phyloP scores from a whole-genome alignment of 805 yeast genomes.

The Cyberlindnera americana region DNA sequence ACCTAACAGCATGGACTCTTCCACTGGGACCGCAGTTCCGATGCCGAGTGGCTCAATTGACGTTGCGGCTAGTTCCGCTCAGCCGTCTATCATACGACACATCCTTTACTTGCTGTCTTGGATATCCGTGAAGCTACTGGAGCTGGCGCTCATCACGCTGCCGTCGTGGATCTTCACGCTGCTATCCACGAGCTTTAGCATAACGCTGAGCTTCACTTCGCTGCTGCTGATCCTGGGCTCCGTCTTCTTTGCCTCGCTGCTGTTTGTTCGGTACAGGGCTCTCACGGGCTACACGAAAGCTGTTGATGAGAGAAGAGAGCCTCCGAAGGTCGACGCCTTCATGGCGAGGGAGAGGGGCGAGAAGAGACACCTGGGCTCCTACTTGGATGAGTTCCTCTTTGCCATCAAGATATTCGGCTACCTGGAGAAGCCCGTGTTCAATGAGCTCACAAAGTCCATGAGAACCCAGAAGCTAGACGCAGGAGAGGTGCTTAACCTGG shows the following conservation, averaged over 20 bases:
- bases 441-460: conserved; percentile 88
- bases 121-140: conserved; percentile 10
- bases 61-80: too few relatives aligned
- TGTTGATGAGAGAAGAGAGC: conserved; percentile 38
- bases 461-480: conserved; percentile 77
- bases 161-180: conserved; percentile 30
- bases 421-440: conserved; percentile 84
- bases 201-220: conserved; percentile 18
- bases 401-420: conserved; percentile 95
- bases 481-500: conserved; percentile 72
- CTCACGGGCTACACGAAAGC: conserved; percentile 19
- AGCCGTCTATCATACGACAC: conserved; percentile 1
- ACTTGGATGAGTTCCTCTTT: conserved; percentile 81
- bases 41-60: too few relatives aligned
- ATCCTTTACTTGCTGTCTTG: conserved; percentile 3
- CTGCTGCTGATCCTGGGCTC: conserved; percentile 10
- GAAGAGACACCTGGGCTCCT: conserved; percentile 47
- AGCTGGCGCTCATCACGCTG: conserved; percentile 22
- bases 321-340: conserved; percentile 19
- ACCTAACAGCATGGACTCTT: too few relatives aligned
- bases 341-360: conserved; percentile 30
- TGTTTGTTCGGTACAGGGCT: conserved; percentile 16
- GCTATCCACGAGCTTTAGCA: conserved; percentile 39
- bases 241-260: conserved; percentile 10
- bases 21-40: too few relatives aligned